Evolutionary conservation across 257 asterid species (phyloP).

Genomic region (Solanum megistacrolobum): DNA sequence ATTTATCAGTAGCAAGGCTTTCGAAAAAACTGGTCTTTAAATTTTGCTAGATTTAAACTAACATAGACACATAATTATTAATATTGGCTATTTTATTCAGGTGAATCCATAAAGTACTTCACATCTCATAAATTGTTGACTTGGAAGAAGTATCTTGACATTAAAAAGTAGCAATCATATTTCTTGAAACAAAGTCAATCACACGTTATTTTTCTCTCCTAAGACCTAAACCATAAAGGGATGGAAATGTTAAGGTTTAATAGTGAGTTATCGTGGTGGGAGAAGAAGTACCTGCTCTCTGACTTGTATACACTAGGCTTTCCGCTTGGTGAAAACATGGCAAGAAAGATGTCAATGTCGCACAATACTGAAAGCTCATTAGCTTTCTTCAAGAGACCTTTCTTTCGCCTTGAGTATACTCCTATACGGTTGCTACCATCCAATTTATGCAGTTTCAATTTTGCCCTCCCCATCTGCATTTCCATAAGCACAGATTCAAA

Average conservation of each 20-base stretch:
- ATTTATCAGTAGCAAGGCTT: neutral
- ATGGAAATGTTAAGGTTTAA: neutral
- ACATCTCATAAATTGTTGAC: neutral
- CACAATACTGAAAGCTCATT: slow-evolving; percentile 3
- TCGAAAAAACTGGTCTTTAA: neutral
- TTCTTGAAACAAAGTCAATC: neutral
- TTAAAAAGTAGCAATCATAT: neutral
- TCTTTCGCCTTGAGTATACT: slow-evolving; percentile 3
- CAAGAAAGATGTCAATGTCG: slow-evolving; percentile 1
- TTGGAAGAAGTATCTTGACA: neutral
- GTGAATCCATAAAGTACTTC: neutral
- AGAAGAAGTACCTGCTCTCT: neutral
- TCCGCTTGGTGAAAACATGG: neutral
- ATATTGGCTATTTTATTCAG: neutral
- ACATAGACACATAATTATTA: neutral
- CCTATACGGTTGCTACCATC: slow-evolving; percentile 1
- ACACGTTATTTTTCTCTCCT: neutral
- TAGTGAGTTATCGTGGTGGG: neutral
- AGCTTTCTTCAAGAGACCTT: slow-evolving; percentile 11
- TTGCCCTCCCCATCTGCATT: slow-evolving; percentile 2
- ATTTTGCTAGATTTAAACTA: neutral
- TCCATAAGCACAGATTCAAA: neutral
- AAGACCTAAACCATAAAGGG: neutral
- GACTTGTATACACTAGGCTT: slow-evolving; percentile 7
- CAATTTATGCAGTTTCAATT: neutral